Evolutionary conservation across 192 early-diverging fungal genomes (phyloP).

Genomic region (Entomortierella beljakovae): DNA sequence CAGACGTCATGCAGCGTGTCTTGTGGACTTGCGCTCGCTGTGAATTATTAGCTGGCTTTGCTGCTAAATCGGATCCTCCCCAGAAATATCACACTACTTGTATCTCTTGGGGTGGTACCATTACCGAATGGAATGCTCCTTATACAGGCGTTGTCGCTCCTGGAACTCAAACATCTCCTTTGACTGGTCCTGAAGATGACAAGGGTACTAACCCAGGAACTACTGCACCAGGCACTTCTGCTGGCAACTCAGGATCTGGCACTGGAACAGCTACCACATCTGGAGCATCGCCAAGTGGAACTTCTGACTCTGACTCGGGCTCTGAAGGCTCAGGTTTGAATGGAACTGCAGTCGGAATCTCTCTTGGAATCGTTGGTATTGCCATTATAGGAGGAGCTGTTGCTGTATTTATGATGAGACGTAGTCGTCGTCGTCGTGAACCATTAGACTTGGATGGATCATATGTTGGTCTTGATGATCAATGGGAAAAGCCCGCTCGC

Average conservation of each 20-base stretch:
- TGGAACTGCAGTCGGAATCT: conserved; percentile 42
- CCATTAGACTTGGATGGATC: conserved; percentile 37
- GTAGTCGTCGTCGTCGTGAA: conserved; percentile 41
- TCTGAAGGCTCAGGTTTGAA: conserved; percentile 15
- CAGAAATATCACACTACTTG: conserved; percentile 19
- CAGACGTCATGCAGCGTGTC: conserved; percentile 20
- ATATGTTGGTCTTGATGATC: conserved; percentile 37
- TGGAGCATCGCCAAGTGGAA: not conserved
- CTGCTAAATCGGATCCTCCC: conserved; percentile 9
- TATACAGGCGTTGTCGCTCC: conserved; percentile 34
- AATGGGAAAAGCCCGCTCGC: conserved; percentile 42
- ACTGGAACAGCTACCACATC: not conserved
- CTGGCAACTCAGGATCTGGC: not conserved
- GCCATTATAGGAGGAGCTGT: conserved; percentile 10
- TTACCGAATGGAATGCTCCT: conserved; percentile 2
- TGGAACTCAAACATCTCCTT: conserved; percentile 13
- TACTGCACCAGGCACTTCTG: not conserved
- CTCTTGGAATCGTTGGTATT: conserved; percentile 42
- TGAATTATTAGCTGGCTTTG: conserved; percentile 1
- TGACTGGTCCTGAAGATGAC: not conserved
- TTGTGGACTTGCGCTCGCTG: conserved; percentile 45
- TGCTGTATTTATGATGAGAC: conserved; percentile 40
- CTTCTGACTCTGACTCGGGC: not conserved
- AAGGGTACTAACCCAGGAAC: not conserved
- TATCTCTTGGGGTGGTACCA: conserved; percentile 4